Evolutionary conservation across 208 protist species (phyloP), one percentile per base, ranked within the genome.

Genomic region (Trypanosomatidae sp.): DNA sequence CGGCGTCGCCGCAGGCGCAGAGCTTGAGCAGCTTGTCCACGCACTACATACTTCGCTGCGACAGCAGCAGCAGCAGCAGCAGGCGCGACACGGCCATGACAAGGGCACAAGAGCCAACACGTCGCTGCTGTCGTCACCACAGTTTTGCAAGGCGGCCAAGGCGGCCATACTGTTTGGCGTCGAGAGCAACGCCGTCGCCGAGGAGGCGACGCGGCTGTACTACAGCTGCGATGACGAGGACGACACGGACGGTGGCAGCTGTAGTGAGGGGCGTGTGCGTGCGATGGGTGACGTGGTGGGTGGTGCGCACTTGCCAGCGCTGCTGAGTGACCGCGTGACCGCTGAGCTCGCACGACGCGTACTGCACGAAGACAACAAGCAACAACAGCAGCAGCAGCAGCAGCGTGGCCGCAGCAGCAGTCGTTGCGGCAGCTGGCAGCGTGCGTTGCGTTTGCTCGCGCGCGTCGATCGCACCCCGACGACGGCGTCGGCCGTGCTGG

Each of bases 111-210:
- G n/a, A 35, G 11, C 11, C 30, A 35, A 35, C n/a, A 35, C 11
- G 11, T 15, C 30, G n/a, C n/a, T 35, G n/a, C n/a, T 35, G n/a
- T n/a, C 30, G 30, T 35, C n/a, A n/a, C n/a, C n/a, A n/a, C 22
- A 11, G 26, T 42, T 4, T 25, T n/a, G 16, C n/a, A 4, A 40
- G 10, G 65, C 65, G 15, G 47, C 33, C 16, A 53, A 57, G 33
- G 48, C 67, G 2, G 72, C 76, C 0, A 49, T 84, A 22, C 54
- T 90, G 21, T 79, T 90, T 22, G 58, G 69, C 28, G 69, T 67
- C 7, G 81, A 90, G 46, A 66, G 55, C 61, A 47, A 61, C 1
- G 28, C 48, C 4, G 67, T 64, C 10, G 43, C 54, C 5, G 75
- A 74, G 20, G 72, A 70, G 57, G 73, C 65, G 3, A 86, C 70